Evolutionary conservation across 108 stramenopile genomes (phyloP).

Genomic region (Nannochloropsis granulata): DNA sequence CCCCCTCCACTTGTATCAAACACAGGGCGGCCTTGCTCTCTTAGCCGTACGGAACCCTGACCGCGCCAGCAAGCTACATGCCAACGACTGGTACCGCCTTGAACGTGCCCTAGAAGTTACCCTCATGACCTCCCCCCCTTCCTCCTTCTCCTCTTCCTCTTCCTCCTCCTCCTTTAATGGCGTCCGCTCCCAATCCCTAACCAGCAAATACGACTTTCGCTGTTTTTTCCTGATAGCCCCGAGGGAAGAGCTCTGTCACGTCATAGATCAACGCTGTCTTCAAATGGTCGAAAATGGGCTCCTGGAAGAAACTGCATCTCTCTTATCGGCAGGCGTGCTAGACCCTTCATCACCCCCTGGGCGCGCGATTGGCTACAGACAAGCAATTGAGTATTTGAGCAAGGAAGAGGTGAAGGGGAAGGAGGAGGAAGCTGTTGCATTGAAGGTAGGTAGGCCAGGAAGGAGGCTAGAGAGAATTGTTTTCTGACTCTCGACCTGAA

Average conservation of each 20-base stretch:
- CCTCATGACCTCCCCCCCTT: conserved; percentile 31
- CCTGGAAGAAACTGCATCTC: conserved; percentile 54
- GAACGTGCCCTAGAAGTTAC: conserved; percentile 69
- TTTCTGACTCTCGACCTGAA: background rate
- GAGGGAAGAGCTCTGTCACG: conserved; percentile 59
- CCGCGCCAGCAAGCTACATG: conserved; percentile 46
- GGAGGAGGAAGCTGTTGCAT: conserved; percentile 12
- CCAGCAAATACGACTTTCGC: conserved; percentile 67
- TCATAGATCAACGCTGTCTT: conserved; percentile 74
- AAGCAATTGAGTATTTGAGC: conserved; percentile 65
- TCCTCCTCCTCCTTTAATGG: conserved; percentile 45
- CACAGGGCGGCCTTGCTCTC: background rate
- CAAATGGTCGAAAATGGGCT: conserved; percentile 70
- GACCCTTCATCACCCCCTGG: conserved; percentile 55
- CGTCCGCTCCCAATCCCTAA: conserved; percentile 41
- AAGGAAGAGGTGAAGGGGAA: conserved; percentile 4
- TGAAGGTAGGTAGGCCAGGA: background rate
- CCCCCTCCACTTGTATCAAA: background rate
- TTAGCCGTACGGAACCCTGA: conserved; percentile 32
- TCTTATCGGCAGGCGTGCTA: conserved; percentile 47
- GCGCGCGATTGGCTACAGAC: conserved; percentile 89
- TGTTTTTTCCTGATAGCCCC: conserved; percentile 84
- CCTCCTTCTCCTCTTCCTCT: background rate
- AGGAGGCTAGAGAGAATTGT: background rate
- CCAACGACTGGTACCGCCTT: conserved; percentile 82